phyloP scores from a whole-genome alignment of 805 yeast genomes.

The Pichia deserticola region DNA sequence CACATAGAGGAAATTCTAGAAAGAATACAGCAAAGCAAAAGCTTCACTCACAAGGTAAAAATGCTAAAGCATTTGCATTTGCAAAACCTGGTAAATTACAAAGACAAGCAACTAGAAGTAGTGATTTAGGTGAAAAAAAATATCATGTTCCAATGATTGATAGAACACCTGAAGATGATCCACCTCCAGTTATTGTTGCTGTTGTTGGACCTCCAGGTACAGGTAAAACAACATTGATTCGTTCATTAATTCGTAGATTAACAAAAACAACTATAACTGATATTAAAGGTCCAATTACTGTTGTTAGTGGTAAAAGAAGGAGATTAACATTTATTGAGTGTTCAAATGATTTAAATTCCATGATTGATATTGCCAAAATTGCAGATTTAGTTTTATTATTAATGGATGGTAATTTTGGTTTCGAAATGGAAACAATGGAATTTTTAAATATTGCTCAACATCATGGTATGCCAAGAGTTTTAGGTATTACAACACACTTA shows the following conservation, averaged over 20 bases:
- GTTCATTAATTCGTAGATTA: conserved; percentile 78
- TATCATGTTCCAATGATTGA: conserved; percentile 97
- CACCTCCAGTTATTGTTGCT: conserved; percentile 94
- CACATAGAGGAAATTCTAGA: conserved; percentile 58
- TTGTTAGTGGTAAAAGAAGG: conserved; percentile 91
- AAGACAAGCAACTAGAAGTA: conserved; percentile 73
- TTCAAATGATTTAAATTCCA: conserved; percentile 83
- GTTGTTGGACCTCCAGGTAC: conserved; percentile 99
- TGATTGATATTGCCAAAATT: conserved; percentile 93
- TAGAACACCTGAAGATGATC: conserved; percentile 94
- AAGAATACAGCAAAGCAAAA: conserved; percentile 72
- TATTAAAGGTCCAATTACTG: conserved; percentile 92
- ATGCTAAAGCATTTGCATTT: conserved; percentile 79
- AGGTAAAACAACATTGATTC: conserved; percentile 89
- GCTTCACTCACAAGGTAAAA: conserved; percentile 78
- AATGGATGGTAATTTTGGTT: conserved; percentile 95
- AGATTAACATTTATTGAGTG: conserved; percentile 91
- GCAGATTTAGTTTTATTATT: conserved; percentile 86
- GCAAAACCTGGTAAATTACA: conserved; percentile 82
- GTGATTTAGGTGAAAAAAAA: conserved; percentile 74
- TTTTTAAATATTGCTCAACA: conserved; percentile 92
- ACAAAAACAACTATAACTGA: conserved; percentile 82
- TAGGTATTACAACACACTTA: conserved; percentile 92
- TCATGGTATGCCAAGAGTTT: conserved; percentile 97
- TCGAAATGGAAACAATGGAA: conserved; percentile 99